Percentiles rank a stretch among this genome's conserved stretches.
phyloP scores from a whole-genome alignment of 345 rosid species.

The Aquilaria sinensis region DNA sequence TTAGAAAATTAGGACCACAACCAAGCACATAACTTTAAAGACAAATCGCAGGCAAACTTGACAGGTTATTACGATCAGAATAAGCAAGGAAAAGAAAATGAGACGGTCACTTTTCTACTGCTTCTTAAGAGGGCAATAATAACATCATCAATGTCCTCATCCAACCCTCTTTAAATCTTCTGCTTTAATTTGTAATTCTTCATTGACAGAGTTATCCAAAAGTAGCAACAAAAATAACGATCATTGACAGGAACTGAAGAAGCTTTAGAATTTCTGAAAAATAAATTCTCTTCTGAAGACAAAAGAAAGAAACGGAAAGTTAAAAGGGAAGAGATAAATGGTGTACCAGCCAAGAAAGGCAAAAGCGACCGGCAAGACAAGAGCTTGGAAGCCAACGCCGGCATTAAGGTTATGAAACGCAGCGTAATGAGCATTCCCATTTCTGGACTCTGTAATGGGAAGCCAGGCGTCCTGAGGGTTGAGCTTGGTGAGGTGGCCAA shows the following conservation, averaged over 20 bases:
- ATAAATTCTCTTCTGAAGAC: background rate
- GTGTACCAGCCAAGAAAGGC: slow-evolving; percentile 93
- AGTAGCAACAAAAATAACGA: background rate
- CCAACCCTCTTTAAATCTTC: background rate
- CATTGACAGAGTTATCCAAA: too few species aligned
- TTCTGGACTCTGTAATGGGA: slow-evolving; percentile 93
- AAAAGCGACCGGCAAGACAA: slow-evolving; percentile 88
- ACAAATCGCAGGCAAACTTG: slow-evolving; percentile 10
- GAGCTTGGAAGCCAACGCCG: slow-evolving; percentile 95
- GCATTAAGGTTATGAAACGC: slow-evolving; percentile 97
- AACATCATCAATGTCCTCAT: too few species aligned
- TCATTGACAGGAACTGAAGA: background rate
- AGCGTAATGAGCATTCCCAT: slow-evolving; percentile 97
- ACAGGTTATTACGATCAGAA: background rate
- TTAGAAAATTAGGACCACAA: slow-evolving; percentile 9
- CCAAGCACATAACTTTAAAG: too few species aligned
- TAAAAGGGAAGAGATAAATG: background rate
- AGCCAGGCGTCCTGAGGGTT: slow-evolving; percentile 99
- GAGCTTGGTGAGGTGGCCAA: slow-evolving; percentile 91
- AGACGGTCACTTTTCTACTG: slow-evolving; percentile 1
- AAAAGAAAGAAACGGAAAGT: background rate
- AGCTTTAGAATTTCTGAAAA: background rate
- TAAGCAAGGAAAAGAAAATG: background rate
- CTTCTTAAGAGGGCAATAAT: background rate
- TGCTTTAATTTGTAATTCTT: too few species aligned